Evolutionary conservation across 345 rosid species (phyloP), one percentile per base, ranked within the genome.

Genomic region (Arabidopsis suecica): DNA sequence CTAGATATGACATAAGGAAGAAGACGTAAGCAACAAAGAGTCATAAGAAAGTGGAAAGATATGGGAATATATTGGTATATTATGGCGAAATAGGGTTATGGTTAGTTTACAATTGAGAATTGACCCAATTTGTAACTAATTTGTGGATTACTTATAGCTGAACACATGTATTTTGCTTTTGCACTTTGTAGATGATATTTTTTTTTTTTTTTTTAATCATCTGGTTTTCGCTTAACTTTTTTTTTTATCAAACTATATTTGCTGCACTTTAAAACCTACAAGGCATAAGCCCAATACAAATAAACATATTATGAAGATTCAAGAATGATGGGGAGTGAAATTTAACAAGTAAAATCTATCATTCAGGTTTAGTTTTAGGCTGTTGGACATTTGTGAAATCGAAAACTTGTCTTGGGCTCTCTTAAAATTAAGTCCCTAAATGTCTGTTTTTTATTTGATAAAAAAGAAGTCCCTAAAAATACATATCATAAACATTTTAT

Each of bases 11-110:
- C 61, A 53, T 23, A 67, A 14, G 25, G 7, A 53, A 22, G 37
- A 37, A 47, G 49, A 61, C 75, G 75, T 61, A 61, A 16, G 41
- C 13, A 14, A 72, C 2, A 25, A 49, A 37, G 60, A 25, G 11
- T 71, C 58, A 41, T 49, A 49, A 37, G 60, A 13, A 71, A 49
- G 22, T 49, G 18, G 75, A 48, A 48, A 25, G 10, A 36, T 60
- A 11, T 51, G 62, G 32, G 8, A 51, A 51, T 65, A 73, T n/a
- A 36, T 64, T 74, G 78, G 78, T 34, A 56, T 54, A 73, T 44
- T 65, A 37, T 74, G 78, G 78, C 65, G 32, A 40, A 74, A 65
- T 56, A 33, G 1, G 70, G 56, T 64, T 73, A 4, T 10, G 54
- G 64, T 69, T 42, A 6, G 1, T 49, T 34, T 10, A 68, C 1